Evolutionary conservation across 345 rosid species (phyloP), one percentile per base, ranked within the genome.

Genomic region (Eutrema yunnanense): DNA sequence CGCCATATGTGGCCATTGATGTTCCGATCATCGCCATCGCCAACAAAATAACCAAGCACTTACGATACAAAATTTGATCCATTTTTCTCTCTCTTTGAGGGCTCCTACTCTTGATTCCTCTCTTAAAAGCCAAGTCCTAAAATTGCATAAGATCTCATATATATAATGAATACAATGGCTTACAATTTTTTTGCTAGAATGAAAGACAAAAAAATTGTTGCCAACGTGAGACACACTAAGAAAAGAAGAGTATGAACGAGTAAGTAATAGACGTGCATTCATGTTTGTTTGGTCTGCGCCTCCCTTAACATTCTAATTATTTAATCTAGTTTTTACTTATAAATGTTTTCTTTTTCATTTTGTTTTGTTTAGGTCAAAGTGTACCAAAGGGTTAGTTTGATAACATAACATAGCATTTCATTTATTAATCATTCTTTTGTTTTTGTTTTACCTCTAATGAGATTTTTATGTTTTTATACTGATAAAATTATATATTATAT

Each of bases 221-320:
- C 32, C 26, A 56, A 76, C 80, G 80, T 71, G 80, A 76, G 67
- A 48, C 16, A 56, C 76, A 71, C 80, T 76, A 41, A 40, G 65
- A 71, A 49, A 54, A 61, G 38, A 75, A 67, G 79, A n/a, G 46
- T 68, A 48, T 16, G 19, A 27, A 32, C 55, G 34, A 68, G 63
- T 43, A 57, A 50, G 79, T 54, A 46, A 34, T 62, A 11, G 52
- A 75, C 79, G 74, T 69, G 79, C 79, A 13, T 54, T 54, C 74
- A 67, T 75, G 71, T 37, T 62, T 68, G 57, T 44, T 75, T 69
- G 49, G 70, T 62, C 71, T 16, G 65, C 65, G 70, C 59, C 70
- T 19, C 70, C 60, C 67, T 60, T 58, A 8, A 0, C 49, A 43
- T 34, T 32, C 3, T 41, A 9, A 34, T 51, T 44, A 27, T 37